phyloP scores from a whole-genome alignment of 2,329 filamentous ascomycete genomes.

The Ophiostoma piceae region DNA sequence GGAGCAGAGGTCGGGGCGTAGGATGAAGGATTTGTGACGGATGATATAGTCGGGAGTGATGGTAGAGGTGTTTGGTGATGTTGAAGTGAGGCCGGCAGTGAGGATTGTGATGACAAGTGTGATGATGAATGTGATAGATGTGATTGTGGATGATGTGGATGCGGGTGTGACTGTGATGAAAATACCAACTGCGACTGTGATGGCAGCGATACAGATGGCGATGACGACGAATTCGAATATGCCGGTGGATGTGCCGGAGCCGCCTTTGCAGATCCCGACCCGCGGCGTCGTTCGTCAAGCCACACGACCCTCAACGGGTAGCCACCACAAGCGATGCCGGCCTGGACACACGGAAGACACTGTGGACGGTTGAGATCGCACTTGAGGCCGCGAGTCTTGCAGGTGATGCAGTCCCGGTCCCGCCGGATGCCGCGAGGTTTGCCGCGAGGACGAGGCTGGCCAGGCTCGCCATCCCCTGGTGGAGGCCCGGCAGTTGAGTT shows the following conservation, averaged over 20 bases:
- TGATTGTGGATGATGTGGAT: not conserved
- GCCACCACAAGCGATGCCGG: constrained; percentile 32
- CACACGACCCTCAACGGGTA: constrained; percentile 35
- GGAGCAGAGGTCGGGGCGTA: not conserved
- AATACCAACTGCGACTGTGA: not conserved
- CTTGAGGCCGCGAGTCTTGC: constrained; percentile 26
- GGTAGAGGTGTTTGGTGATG: constrained; percentile 6
- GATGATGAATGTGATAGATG: not conserved
- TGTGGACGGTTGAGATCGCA: constrained; percentile 28
- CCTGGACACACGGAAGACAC: constrained; percentile 29
- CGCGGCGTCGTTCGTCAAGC: constrained; percentile 25
- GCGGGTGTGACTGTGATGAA: constrained; percentile 8
- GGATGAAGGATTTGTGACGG: not conserved
- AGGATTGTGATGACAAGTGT: not conserved
- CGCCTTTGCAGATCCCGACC: not conserved
- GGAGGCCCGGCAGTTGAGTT: not conserved
- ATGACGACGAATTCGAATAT: not conserved
- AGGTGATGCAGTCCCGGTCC: constrained; percentile 27
- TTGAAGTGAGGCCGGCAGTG: constrained; percentile 1
- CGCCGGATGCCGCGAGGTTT: constrained; percentile 27
- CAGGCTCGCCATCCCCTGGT: not conserved
- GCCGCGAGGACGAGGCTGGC: constrained; percentile 17
- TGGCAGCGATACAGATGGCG: not conserved
- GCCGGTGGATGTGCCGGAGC: not conserved
- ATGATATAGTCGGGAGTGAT: constrained; percentile 6